phyloP scores from a whole-genome alignment of 2,329 filamentous ascomycete species.

The Grosmannia clavigera region DNA sequence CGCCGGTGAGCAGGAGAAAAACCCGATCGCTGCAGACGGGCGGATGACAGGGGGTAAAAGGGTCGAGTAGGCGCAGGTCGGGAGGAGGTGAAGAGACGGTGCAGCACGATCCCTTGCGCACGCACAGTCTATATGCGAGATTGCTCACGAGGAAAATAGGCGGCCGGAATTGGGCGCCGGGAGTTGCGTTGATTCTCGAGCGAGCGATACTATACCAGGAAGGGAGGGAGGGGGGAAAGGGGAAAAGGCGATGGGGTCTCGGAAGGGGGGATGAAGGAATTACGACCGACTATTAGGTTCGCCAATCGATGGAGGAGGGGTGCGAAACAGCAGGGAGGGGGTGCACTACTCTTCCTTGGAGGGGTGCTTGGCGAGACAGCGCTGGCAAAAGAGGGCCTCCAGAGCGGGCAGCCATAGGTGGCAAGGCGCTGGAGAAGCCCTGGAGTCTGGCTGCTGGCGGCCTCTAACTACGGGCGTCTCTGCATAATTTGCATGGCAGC shows the following conservation, averaged over 20 bases:
- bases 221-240: neutral
- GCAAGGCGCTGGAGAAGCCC: too few relatives aligned
- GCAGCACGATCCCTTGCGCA: neutral
- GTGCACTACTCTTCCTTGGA: too few relatives aligned
- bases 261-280: neutral
- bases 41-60: neutral
- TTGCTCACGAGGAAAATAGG: too few relatives aligned
- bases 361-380: too few relatives aligned
- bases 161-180: neutral
- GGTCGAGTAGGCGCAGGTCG: too few relatives aligned
- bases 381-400: too few relatives aligned
- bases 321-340: neutral
- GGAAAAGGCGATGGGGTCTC: neutral
- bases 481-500: too few relatives aligned
- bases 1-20: neutral
- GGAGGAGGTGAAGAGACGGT: too few relatives aligned
- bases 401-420: too few relatives aligned
- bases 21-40: neutral
- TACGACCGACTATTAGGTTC: neutral
- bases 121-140: neutral
- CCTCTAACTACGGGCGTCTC: too few relatives aligned
- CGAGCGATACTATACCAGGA: neutral
- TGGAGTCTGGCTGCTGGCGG: too few relatives aligned
- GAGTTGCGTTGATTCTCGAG: neutral
- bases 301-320: neutral